Base-by-base conservation (phyloP, 108 stramenopile species). In the Thalassiosira profunda region DNA sequence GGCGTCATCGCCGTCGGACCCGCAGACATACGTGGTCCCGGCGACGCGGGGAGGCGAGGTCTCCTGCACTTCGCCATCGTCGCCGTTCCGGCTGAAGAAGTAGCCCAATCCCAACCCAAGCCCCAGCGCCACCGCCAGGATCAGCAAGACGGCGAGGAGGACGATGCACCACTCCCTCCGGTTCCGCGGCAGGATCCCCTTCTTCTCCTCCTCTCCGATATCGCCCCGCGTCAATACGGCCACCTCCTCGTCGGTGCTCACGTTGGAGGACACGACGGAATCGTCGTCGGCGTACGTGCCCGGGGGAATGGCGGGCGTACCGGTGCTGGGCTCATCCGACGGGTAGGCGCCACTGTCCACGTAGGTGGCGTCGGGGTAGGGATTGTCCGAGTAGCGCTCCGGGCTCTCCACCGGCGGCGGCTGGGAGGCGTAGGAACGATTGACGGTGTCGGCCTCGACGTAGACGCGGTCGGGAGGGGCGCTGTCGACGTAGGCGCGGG, bases 281-380 rank as follows among this genome's bases (percentile, higher is more conserved):
- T 75, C 66, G 52, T 69, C 61, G 58, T 85, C 59, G 47, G 56
- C 61, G 53, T 67, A 48, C 20, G 61, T 48, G 25, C 48, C 55
- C n/a, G n/a, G n/a, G n/a, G n/a, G n/a, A n/a, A n/a, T n/a, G n/a
- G n/a, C n/a, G n/a, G n/a, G n/a, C n/a, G n/a, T n/a, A n/a, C n/a
- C n/a, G n/a, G n/a, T n/a, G n/a, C n/a, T n/a, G n/a, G n/a, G n/a
- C n/a, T n/a, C n/a, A n/a, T n/a, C n/a, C n/a, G n/a, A n/a, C n/a
- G n/a, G n/a, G n/a, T n/a, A n/a, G n/a, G n/a, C n/a, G n/a, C n/a
- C n/a, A n/a, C n/a, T n/a, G n/a, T n/a, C n/a, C n/a, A n/a, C n/a
- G n/a, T n/a, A n/a, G n/a, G n/a, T n/a, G n/a, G n/a, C n/a, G n/a
- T n/a, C n/a, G n/a, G n/a, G n/a, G n/a, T n/a, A n/a, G n/a, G n/a